Evolutionary conservation across 495 filamentous ascomycete species (phyloP), one percentile per base, ranked within the genome.

Genomic region (Hapsidospora chrysogenum): DNA sequence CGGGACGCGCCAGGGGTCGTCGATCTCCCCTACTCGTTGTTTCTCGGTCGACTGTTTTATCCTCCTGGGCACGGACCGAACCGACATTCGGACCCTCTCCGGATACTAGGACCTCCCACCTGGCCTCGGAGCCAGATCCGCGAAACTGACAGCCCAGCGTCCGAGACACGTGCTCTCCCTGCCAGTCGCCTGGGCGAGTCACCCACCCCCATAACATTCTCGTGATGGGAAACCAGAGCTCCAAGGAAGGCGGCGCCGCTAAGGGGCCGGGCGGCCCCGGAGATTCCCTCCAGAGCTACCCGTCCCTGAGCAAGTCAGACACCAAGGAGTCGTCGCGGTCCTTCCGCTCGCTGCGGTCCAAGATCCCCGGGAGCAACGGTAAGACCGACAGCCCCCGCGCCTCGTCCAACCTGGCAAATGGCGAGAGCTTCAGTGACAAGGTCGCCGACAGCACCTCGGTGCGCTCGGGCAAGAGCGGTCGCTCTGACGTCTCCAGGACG

Each of bases 261-360:
- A 53, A 50, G 44, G 61, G 54, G 46, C 53, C 44, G 44, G 47
- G 43, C 39, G 42, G 41, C 39, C 52, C 43, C 40, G 52, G 34
- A 40, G 52, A 52, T 31, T 50, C 34, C 39, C 57, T 87, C 36
- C 76, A 80, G 53, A 78, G 80, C 17, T 89, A 84, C 57, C 83
- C 87, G 23, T 92, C 89, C 16, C 85, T 97, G 55, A 80, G 78
- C 52, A 83, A 81, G 50, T 81, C 87, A 16, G 89, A 97, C 54
- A 97, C 89, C 26, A 85, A 85, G 56, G 92, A 94, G 44, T 96
- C 89, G 8, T 66, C 80, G 15, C 78, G 87, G 32, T 96, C 89
- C 1, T 70, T 96, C 47, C 89, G 67, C 76, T 87, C 48, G 52
- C 75, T 55, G 66, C 71, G 50, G 51, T 71, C 55, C 36, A 67